A percentile compares a stretch with the other conserved stretches of the same genome.
Evolutionary conservation across 2,329 filamentous ascomycete species (phyloP).

Genomic region (Colletotrichum simmondsii): DNA sequence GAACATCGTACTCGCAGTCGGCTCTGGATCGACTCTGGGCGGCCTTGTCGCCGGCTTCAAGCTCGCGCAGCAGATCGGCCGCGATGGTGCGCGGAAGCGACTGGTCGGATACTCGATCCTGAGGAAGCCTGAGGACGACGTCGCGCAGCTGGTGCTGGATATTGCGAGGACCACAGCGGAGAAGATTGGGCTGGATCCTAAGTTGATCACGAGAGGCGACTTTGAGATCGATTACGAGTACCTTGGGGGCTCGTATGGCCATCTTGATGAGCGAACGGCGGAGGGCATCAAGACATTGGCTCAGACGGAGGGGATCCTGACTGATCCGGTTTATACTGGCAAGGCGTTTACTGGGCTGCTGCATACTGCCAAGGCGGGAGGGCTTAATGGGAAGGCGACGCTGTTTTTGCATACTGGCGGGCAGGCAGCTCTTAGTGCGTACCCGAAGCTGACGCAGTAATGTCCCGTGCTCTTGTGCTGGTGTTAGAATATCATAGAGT

Average conservation of each 20-base stretch:
- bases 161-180: constrained; percentile 20
- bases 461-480: neutral
- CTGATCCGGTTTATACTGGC: constrained; percentile 31
- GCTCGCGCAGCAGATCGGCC: constrained; percentile 55
- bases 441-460: constrained; percentile 1
- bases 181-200: constrained; percentile 14
- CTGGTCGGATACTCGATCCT: constrained; percentile 25
- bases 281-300: constrained; percentile 27
- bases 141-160: neutral
- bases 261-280: constrained; percentile 21
- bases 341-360: constrained; percentile 33
- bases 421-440: constrained; percentile 29
- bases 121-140: neutral
- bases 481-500: neutral
- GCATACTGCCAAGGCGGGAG: constrained; percentile 15
- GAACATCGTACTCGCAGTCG: constrained; percentile 68
- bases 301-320: constrained; percentile 20
- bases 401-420: constrained; percentile 35
- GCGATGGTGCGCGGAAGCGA: neutral
- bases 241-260: constrained; percentile 18
- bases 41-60: constrained; percentile 76
- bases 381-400: constrained; percentile 5
- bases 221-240: constrained; percentile 26
- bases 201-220: constrained; percentile 19
- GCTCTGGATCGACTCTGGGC: constrained; percentile 72